phyloP scores from a whole-genome alignment of 1,284 basidiomycete species.

The Malassezia globosa region DNA sequence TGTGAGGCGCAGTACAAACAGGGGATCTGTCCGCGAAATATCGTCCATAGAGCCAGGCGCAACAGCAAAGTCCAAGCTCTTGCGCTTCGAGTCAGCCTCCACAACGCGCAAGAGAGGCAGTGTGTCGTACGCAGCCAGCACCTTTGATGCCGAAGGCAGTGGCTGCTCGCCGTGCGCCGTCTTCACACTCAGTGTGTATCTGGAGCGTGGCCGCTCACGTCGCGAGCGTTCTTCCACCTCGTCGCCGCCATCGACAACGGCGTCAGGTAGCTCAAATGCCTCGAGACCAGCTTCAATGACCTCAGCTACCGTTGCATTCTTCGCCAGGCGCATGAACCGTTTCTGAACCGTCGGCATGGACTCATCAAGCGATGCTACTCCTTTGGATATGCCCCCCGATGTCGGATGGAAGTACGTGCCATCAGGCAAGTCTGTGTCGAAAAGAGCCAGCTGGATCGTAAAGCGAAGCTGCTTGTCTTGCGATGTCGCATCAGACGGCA shows the following conservation, averaged over 20 bases:
- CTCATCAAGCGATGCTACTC: conserved; percentile 57
- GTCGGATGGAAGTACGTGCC: conserved; percentile 82
- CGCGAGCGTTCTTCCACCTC: conserved; percentile 83
- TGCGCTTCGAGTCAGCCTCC: conserved; percentile 59
- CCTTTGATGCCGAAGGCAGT: conserved; percentile 26
- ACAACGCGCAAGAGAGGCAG: conserved; percentile 53
- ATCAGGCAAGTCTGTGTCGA: conserved; percentile 78
- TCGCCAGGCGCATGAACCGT: conserved; percentile 55
- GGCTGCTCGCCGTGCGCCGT: conserved; percentile 23
- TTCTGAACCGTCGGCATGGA: conserved; percentile 12
- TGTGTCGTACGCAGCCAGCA: conserved; percentile 65
- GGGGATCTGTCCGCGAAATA: conserved; percentile 66
- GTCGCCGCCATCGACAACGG: conserved; percentile 92
- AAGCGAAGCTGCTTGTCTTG: conserved; percentile 54
- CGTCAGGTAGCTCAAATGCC: conserved; percentile 81
- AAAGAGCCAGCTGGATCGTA: conserved; percentile 71
- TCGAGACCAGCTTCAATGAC: conserved; percentile 84
- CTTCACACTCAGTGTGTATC: conserved; percentile 57
- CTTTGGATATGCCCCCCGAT: conserved; percentile 53
- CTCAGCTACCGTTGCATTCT: conserved; percentile 88
- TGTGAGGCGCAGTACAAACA: conserved; percentile 60
- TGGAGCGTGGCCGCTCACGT: conserved; percentile 63
- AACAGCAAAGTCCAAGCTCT: conserved; percentile 69
- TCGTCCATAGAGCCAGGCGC: conserved; percentile 57
- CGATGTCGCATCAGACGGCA: not conserved